Conservation (phyloP, 2,329 filamentous ascomycete genomes). For the Colletotrichum chrysophilum region DNA sequence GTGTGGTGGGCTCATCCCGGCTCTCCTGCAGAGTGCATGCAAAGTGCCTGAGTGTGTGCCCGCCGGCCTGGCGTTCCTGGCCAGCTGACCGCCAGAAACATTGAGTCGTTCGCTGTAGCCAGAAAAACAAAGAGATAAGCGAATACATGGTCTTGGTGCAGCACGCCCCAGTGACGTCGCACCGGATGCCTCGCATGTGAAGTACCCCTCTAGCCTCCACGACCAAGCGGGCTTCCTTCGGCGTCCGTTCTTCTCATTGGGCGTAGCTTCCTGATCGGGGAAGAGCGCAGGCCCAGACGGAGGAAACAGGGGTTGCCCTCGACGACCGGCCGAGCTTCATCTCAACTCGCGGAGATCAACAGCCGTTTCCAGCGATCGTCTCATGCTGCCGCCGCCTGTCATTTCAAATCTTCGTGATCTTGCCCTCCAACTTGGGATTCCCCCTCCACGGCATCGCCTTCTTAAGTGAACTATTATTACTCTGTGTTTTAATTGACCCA, state of each 20-base stretch:
- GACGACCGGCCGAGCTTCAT: conserved; percentile 20
- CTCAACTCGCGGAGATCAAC: conserved; percentile 20
- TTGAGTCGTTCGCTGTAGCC: neutral
- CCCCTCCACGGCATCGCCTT: neutral
- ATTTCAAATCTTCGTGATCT: conserved; percentile 17
- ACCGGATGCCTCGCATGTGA: neutral
- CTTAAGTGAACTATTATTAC: neutral
- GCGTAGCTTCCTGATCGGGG: conserved; percentile 9
- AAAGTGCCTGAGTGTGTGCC: neutral
- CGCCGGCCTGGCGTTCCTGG: neutral
- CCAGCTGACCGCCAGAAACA: neutral
- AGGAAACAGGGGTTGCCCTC: conserved; percentile 22
- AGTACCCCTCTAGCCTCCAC: conserved; percentile 20
- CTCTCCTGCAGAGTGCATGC: neutral
- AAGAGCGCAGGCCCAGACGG: neutral
- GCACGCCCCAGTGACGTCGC: neutral
- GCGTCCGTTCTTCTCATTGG: neutral
- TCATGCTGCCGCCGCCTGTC: conserved; percentile 15
- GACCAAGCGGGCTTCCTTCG: neutral
- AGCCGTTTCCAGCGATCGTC: conserved; percentile 14
- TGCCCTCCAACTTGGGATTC: neutral
- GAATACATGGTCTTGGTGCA: neutral
- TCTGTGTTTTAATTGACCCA: neutral
- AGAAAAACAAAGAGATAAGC: neutral
- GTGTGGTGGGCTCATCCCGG: neutral